Base-by-base conservation (phyloP, 495 filamentous ascomycete genomes). In the Penicillium soppii region DNA sequence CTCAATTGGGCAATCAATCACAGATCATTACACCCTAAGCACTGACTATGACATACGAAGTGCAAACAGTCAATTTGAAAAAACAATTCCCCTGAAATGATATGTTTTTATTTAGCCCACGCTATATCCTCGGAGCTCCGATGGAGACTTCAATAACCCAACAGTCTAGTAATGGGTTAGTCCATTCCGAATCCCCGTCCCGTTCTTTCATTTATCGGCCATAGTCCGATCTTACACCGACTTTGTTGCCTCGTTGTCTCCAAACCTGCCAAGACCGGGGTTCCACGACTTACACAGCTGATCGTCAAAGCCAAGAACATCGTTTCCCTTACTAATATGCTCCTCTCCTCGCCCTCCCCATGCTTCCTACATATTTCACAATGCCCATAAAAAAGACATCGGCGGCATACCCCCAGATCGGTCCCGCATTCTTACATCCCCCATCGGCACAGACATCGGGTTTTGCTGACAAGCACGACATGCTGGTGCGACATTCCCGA, bases 351-450 rank as follows among this genome's bases (percentile, higher is more conserved):
- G 12, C 29, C 21, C 10, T 20, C 20, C 32, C 5, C 35, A 22
- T 21, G 33, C 22, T 33, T 15, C 16, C 22, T 17, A 20, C 35
- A 23, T 23, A 33, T 17, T 12, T 32, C 29, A 32, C 29, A 32
- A 32, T 12, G 29, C 29, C 8, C n/a, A 12, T 32, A 12, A 12
- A 12, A 32, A 33, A 36, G 43, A 26, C 13, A 42, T 15, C n/a
- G 21, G 35, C 33, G 20, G 35, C 43, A 30, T 21, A 12, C 39
- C n/a, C 21, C 43, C 19, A 48, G 51, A 20, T 23, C 30, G 2
- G 39, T 22, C 42, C 57, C 43, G 36, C 50, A 57, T 50, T 60
- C 45, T 21, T 40, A 19, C 13, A 53, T 38, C 20, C 15, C 29
- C 1, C 4, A 8, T 23, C 15, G 7, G 19, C 5, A 27, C 36